Evolutionary conservation across 1,284 basidiomycete species (phyloP).

Genomic region (Cutaneotrichosporon mucoides): DNA sequence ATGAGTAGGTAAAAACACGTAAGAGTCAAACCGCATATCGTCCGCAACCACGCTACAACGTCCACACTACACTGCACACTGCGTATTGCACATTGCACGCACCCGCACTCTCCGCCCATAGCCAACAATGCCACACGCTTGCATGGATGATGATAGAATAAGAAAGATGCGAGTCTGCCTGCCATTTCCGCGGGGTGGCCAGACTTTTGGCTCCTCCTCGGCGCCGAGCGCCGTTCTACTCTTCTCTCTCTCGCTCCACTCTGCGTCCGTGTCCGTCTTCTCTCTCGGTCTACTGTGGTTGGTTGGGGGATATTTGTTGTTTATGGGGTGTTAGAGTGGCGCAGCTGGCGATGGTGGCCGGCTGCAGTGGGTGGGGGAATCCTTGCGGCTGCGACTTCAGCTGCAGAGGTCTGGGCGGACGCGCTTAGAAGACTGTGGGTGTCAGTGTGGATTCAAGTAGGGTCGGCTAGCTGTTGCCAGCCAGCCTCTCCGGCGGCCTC

Average conservation of each 20-base stretch:
- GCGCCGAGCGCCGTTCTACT: background rate
- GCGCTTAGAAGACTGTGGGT: background rate
- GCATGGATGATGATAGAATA: constrained; percentile 6
- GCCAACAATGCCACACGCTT: constrained; percentile 3
- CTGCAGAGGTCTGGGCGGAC: background rate
- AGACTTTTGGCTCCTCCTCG: background rate
- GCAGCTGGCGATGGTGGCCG: no score
- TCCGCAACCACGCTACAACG: no score
- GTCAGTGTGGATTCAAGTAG: background rate
- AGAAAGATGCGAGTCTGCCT: constrained; percentile 3
- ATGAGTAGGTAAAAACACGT: no score
- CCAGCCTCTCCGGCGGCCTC: background rate
- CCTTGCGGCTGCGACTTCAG: no score
- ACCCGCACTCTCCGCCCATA: no score
- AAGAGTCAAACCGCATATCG: no score
- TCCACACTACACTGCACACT: no score
- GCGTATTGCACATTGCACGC: no score
- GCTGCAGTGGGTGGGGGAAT: no score
- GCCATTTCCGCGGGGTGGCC: background rate
- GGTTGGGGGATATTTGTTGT: background rate
- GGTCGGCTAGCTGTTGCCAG: background rate
- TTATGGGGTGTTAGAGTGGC: background rate
- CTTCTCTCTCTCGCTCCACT: background rate
- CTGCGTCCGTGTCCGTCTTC: background rate
- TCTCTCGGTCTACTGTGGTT: background rate